Percentiles rank a stretch among this genome's conserved stretches.
These are phyloP conservation scores for Pythium aphanidermatum DNA, from an alignment of 352 stramenopile genomes.

Conservation along the genomic window DNA sequence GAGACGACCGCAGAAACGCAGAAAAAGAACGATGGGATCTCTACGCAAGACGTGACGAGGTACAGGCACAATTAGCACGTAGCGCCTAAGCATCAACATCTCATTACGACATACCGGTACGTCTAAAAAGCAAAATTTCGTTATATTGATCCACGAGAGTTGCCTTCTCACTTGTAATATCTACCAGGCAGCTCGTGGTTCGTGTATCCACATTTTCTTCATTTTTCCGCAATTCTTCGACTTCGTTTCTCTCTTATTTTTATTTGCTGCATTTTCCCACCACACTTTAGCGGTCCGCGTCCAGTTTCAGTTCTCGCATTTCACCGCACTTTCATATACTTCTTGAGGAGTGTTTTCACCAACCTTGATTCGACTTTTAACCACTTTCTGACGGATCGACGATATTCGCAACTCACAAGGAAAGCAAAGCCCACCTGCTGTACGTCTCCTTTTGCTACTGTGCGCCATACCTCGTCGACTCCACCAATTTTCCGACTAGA, in stretches of 20 bases:
- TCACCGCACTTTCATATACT: constrained; percentile 7
- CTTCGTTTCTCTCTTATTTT: constrained; percentile 25
- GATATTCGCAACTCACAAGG: not conserved
- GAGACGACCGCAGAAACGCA: constrained; percentile 9
- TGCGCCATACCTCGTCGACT: too few species aligned
- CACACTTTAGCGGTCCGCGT: constrained; percentile 2
- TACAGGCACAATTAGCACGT: not conserved
- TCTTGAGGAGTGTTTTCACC: constrained; percentile 12
- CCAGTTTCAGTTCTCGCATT: constrained; percentile 20
- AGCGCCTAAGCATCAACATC: too few species aligned
- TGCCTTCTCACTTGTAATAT: too few species aligned
- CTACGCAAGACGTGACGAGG: constrained; percentile 10
- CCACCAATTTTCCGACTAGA: constrained; percentile 10
- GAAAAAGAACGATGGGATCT: constrained; percentile 1
- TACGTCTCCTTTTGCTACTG: too few species aligned
- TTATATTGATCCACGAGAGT: constrained; percentile 7
- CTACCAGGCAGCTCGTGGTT: too few species aligned
- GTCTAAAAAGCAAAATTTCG: constrained; percentile 17
- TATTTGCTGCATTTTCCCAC: constrained; percentile 2
- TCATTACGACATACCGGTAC: too few species aligned
- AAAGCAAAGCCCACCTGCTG: constrained; percentile 1
- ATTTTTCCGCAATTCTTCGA: constrained; percentile 3
- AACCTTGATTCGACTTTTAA: constrained; percentile 22
- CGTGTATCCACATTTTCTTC: constrained; percentile 4
- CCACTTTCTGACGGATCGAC: constrained; percentile 19